Percentiles rank a stretch among this genome's conserved stretches.
Evolutionary conservation across 2,329 filamentous ascomycete species (phyloP).

Genomic region (Pseudovirgaria hyperparasitica): DNA sequence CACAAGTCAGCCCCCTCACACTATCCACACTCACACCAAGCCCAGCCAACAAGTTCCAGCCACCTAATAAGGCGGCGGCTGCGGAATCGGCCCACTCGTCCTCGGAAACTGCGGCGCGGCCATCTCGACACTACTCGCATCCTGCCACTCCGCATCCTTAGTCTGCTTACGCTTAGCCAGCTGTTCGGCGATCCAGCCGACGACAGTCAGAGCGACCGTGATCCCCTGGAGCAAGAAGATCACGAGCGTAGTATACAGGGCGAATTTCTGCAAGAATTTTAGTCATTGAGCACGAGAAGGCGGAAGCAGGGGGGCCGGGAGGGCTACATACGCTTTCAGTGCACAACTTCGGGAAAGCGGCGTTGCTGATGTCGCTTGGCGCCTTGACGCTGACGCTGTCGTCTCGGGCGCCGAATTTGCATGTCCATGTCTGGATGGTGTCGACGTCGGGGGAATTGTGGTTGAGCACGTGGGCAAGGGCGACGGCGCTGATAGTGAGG

Average conservation of each 20-base stretch:
- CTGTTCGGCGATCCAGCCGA: constrained; percentile 25
- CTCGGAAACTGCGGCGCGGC: neutral
- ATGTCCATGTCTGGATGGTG: constrained; percentile 27
- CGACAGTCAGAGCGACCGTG: constrained; percentile 18
- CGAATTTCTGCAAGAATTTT: constrained; percentile 23
- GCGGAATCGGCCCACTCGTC: too few relatives aligned
- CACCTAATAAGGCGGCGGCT: too few relatives aligned
- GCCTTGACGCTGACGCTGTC: constrained; percentile 11
- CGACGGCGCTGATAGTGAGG: constrained; percentile 26
- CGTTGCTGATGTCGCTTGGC: constrained; percentile 18
- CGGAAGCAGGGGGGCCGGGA: neutral
- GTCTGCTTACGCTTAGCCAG: constrained; percentile 17
- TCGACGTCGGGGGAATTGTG: constrained; percentile 19
- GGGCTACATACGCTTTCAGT: constrained; percentile 23
- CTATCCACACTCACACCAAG: too few relatives aligned
- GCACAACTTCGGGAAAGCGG: constrained; percentile 26
- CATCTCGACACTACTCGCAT: constrained; percentile 7
- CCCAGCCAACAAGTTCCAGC: too few relatives aligned
- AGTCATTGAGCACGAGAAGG: constrained; percentile 1
- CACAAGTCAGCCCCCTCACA: too few relatives aligned
- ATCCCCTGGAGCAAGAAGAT: constrained; percentile 26
- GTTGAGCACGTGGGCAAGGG: constrained; percentile 27
- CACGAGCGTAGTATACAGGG: constrained; percentile 29
- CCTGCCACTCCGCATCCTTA: constrained; percentile 13
- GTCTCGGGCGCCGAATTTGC: constrained; percentile 24